Conservation (phyloP, 306 rosid genomes). For the Pachyrhizus erosus region DNA sequence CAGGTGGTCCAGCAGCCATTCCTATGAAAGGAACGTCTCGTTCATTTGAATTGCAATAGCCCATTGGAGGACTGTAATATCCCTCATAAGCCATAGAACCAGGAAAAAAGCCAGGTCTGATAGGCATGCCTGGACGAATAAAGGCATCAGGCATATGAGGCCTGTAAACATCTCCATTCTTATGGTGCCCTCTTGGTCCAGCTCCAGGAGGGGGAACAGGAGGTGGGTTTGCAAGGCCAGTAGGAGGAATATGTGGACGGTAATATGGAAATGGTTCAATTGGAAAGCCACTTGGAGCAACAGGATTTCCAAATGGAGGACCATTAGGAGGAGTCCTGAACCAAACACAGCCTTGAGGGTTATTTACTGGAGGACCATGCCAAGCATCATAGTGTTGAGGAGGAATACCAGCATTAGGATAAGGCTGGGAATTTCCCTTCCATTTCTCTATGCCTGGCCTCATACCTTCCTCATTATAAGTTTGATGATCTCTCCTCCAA, state of each 20-base stretch:
- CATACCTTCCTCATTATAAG: constrained; percentile 66
- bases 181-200: constrained; percentile 81
- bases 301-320: constrained; percentile 80
- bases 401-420: constrained; percentile 67
- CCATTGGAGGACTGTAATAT: constrained; percentile 77
- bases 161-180: constrained; percentile 85
- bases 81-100: constrained; percentile 82
- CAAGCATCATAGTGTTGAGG: constrained; percentile 84
- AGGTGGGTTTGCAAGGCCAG: constrained; percentile 71
- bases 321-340: constrained; percentile 91
- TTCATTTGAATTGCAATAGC: constrained; percentile 75
- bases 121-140: constrained; percentile 79
- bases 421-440: constrained; percentile 81
- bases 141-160: constrained; percentile 88
- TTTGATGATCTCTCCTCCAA: constrained; percentile 70
- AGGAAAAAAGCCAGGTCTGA: constrained; percentile 88
- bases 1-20: constrained; percentile 67
- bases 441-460: constrained; percentile 72
- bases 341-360: constrained; percentile 89
- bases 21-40: constrained; percentile 82
- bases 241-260: constrained; percentile 72
- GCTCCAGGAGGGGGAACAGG: constrained; percentile 69
- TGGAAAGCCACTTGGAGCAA: constrained; percentile 79
- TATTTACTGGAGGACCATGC: constrained; percentile 77
- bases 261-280: constrained; percentile 88